A percentile compares a stretch with the other conserved stretches of the same genome.
Conservation (phyloP, 2,329 filamentous ascomycete species). For the Xylariaceae sp. region DNA sequence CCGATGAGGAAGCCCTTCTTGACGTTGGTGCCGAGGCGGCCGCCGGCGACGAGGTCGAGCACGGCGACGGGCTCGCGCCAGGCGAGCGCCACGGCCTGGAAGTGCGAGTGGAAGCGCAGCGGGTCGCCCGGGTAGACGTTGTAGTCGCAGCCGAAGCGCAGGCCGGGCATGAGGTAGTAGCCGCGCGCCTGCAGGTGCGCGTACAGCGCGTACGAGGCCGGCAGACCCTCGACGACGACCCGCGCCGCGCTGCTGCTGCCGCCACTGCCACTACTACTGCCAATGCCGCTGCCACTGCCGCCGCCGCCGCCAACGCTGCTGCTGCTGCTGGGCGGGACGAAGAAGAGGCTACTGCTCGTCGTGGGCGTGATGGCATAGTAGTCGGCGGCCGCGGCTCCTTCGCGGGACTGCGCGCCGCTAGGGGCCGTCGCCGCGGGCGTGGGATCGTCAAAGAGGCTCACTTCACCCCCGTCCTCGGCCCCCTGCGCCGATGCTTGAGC, state of each 20-base stretch:
- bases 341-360: conserved; percentile 28
- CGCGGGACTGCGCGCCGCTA: too few relatives aligned
- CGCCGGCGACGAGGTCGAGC: conserved; percentile 78
- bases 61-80: conserved; percentile 85
- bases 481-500: too few relatives aligned
- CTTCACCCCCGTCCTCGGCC: conserved; percentile 9
- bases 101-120: conserved; percentile 90
- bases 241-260: too few relatives aligned
- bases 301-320: too few relatives aligned
- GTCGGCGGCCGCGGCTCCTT: too few relatives aligned
- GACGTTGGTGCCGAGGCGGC: conserved; percentile 82
- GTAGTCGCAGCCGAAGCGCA: conserved; percentile 91
- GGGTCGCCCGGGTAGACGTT: conserved; percentile 94
- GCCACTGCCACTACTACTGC: too few relatives aligned
- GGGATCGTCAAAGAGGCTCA: conserved; percentile 12
- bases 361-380: conserved; percentile 28
- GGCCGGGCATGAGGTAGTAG: conserved; percentile 84
- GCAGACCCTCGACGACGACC: conserved; percentile 24
- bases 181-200: conserved; percentile 68
- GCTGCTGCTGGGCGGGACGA: conserved; percentile 3
- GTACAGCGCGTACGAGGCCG: conserved; percentile 66
- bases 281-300: too few relatives aligned
- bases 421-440: too few relatives aligned
- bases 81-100: conserved; percentile 72
- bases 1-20: conserved; percentile 94